Percentiles rank a stretch among this genome's conserved stretches.
phyloP scores from a whole-genome alignment of 2,329 filamentous ascomycete species.

The Colletotrichum costaricense region DNA sequence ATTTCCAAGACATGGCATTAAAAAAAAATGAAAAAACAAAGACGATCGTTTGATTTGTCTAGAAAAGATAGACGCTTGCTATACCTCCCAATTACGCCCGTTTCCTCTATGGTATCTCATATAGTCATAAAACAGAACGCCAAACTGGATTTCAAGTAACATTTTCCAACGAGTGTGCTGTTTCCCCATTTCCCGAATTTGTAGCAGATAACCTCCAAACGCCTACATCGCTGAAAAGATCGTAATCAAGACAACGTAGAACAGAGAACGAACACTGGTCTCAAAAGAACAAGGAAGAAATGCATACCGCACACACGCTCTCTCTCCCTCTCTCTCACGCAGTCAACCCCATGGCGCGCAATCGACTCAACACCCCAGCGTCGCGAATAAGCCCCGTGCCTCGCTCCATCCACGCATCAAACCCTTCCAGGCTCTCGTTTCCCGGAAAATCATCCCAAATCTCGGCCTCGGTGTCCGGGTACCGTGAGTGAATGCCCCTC shows the following conservation, averaged over 20 bases:
- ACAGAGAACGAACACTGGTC: neutral
- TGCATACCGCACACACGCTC: neutral
- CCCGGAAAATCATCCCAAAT: slow-evolving; percentile 56
- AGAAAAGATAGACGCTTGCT: neutral
- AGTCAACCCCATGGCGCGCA: slow-evolving; percentile 1
- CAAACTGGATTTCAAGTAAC: neutral
- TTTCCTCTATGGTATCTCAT: neutral
- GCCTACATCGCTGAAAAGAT: neutral
- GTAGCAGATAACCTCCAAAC: neutral
- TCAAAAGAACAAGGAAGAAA: neutral
- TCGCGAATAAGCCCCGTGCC: slow-evolving; percentile 51
- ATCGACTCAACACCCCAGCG: slow-evolving; percentile 46
- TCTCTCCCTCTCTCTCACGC: neutral
- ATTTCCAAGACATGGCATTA: no score
- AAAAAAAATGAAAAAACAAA: no score
- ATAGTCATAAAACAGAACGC: neutral
- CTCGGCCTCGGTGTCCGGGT: slow-evolving; percentile 51
- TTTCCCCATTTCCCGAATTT: neutral
- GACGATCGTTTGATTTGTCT: neutral
- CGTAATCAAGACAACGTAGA: neutral
- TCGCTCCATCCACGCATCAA: slow-evolving; percentile 51
- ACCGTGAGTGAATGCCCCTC: slow-evolving; percentile 52
- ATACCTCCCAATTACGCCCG: neutral
- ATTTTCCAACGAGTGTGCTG: neutral
- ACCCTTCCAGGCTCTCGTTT: slow-evolving; percentile 50